Evolutionary conservation across 129 eudicot species (phyloP), one percentile per base, ranked within the genome.

Genomic region (Lonicera japonica): DNA sequence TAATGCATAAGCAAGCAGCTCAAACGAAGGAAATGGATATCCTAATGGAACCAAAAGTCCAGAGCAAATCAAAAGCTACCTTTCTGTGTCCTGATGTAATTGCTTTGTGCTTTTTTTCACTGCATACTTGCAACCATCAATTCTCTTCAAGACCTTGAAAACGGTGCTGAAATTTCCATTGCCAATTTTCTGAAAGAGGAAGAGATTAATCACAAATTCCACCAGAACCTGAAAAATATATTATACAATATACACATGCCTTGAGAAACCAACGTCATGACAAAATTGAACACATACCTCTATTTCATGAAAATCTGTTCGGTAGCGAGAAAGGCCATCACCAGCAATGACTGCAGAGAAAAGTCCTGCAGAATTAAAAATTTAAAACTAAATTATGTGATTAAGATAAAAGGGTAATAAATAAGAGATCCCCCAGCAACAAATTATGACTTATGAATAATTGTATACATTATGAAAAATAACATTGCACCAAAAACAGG

Each of bases 61-160:
- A 58, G 41, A 67, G n/a, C 23, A 53, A 56, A 41, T 46, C 19
- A 67, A 34, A 62, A 38, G 60, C 3, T 70, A 90, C 97, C 97
- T 86, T 57, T 90, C 94, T 13, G 72, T 58, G 64, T 84, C 94
- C 75, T 74, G 87, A 58, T 73, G 79, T 43, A 90, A 72, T 56
- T 70, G 83, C 69, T 68, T 83, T 36, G 63, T 77, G 79, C 88
- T 86, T 40, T 76, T 71, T 77, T 90, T 90, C 63, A 90, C 97
- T 63, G 95, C 97, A 60, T 90, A 90, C 82, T 81, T 64, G 78
- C 97, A 86, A 56, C 97, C 97, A 77, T 90, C 97, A 65, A 90
- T 79, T 75, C 95, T 82, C 68, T 84, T 90, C 71, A 90, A 58
- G 29, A 65, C 95, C 77, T 90, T 90, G 76, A 74, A 90, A 64